Evolutionary conservation across 1,284 basidiomycete species (phyloP), one percentile per base, ranked within the genome.

Genomic region (Rhodotorula sp.): DNA sequence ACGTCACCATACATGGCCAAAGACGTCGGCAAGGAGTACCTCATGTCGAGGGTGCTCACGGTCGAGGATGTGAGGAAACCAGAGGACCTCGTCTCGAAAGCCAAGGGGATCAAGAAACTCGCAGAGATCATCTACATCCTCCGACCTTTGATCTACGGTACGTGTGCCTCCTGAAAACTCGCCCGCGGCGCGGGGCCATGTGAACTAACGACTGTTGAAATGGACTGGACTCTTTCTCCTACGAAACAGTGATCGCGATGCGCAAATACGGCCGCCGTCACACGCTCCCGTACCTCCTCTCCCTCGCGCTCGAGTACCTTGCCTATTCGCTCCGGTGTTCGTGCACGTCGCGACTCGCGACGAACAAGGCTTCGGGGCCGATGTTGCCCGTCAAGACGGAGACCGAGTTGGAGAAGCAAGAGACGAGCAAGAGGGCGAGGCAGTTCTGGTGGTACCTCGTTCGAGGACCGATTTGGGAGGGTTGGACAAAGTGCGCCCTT

Each of bases 361-460:
- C 48, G 1, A 48, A 61, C 66, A 76, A 76, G 26, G 72, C 70
- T 3, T 53, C 54, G 6, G 72, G 72, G 0, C 72, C 67, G 18
- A 70, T 74, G 69, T 55, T 73, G 8, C 69, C 67, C 17, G 64
- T 67, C 33, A 20, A 44, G 24, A 62, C 64, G 22, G 69, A 59
- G 45, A 80, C 78, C 44, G 71, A 79, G 44, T 77, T 82, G 24
- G 82, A 83, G 67, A 72, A 75, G 59, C 74, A 78, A 24, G 82
- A 83, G 71, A 80, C 81, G 73, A 57, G 75, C 24, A 78, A 79
- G 51, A 66, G 82, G 18, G 73, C 72, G 61, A 76, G 78, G 48
- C 73, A 77, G n/a, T 80, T 82, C 68, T 82, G 81, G 81, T 80
- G 80, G 77, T 83, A 83, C 72, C 73, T 82, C 30, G 71, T 83